Evolutionary conservation across 1,284 basidiomycete genomes (phyloP).

Genomic region (Marasmius tenuissimus): DNA sequence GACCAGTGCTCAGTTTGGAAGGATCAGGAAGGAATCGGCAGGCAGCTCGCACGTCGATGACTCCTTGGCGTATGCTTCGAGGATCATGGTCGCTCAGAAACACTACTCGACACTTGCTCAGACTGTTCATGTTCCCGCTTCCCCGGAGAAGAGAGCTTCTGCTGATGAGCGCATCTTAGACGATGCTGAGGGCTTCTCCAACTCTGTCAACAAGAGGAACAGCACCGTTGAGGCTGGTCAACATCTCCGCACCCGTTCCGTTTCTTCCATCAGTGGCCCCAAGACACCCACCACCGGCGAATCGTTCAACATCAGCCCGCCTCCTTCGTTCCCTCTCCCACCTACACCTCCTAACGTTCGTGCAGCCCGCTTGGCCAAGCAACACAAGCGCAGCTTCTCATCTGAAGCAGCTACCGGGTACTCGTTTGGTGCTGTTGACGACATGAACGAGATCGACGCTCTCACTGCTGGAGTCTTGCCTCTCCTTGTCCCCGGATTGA

Average conservation of each 20-base stretch:
- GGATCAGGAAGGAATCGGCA: conserved; percentile 50
- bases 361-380: conserved; percentile 42
- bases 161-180: conserved; percentile 27
- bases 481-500: conserved; percentile 66
- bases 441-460: conserved; percentile 66
- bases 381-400: conserved; percentile 60
- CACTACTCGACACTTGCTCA: conserved; percentile 68
- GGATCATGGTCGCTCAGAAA: conserved; percentile 67
- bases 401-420: conserved; percentile 40
- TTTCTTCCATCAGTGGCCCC: conserved; percentile 47
- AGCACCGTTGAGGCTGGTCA: conserved; percentile 25
- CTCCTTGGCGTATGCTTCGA: conserved; percentile 46
- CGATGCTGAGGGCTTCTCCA: conserved; percentile 30
- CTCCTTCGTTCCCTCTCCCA: conserved; percentile 64
- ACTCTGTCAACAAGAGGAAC: conserved; percentile 22
- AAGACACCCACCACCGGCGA: conserved; percentile 35
- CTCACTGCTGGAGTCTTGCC: conserved; percentile 67
- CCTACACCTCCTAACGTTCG: conserved; percentile 66
- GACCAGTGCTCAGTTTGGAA: conserved; percentile 53
- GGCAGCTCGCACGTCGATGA: conserved; percentile 56
- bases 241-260: conserved; percentile 47
- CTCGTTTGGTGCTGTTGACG: conserved; percentile 55
- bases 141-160: conserved; percentile 37
- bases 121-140: conserved; percentile 54
- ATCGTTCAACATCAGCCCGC: conserved; percentile 51